Percentiles rank a stretch among this genome's conserved stretches.
Conservation (phyloP, 768 basidiomycete genomes). For the Tubosaeta sp. region DNA sequence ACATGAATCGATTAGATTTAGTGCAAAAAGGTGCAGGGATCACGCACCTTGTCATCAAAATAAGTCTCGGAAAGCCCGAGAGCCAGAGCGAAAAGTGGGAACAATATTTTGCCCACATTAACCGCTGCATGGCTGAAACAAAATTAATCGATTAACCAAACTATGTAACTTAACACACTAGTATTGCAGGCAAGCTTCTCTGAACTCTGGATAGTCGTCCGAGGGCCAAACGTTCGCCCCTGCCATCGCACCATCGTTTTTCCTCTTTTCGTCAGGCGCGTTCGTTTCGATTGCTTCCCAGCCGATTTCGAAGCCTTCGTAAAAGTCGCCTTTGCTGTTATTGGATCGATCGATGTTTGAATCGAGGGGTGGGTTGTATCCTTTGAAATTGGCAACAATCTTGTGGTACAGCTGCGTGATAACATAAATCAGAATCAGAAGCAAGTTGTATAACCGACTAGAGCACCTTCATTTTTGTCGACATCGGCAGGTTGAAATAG, state of each 20-base stretch:
- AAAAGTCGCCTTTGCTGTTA: too few relatives aligned
- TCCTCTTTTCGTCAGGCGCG: too few relatives aligned
- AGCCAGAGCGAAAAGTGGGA: conserved; percentile 68
- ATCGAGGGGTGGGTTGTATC: too few relatives aligned
- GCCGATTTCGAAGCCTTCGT: too few relatives aligned
- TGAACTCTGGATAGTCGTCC: too few relatives aligned
- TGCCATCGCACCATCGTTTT: too few relatives aligned
- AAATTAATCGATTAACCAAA: conserved; percentile 20
- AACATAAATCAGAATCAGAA: not conserved
- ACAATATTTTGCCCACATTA: conserved; percentile 51
- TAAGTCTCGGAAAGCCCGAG: conserved; percentile 56
- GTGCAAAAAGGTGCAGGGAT: not conserved
- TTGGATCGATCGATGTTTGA: too few relatives aligned
- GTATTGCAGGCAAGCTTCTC: conserved; percentile 54
- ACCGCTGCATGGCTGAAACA: conserved; percentile 46
- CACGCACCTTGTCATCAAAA: conserved; percentile 61
- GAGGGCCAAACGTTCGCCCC: too few relatives aligned
- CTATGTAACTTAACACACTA: conserved; percentile 45
- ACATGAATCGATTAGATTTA: not conserved
- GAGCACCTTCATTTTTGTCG: conserved; percentile 61
- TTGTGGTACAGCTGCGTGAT: too few relatives aligned
- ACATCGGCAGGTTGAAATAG: conserved; percentile 65
- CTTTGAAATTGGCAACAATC: too few relatives aligned
- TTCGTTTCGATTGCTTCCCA: too few relatives aligned
- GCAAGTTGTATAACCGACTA: not conserved